These are phyloP conservation scores for Astragalus membranaceus DNA, from an alignment of 306 rosid species.

Conservation along the genomic window DNA sequence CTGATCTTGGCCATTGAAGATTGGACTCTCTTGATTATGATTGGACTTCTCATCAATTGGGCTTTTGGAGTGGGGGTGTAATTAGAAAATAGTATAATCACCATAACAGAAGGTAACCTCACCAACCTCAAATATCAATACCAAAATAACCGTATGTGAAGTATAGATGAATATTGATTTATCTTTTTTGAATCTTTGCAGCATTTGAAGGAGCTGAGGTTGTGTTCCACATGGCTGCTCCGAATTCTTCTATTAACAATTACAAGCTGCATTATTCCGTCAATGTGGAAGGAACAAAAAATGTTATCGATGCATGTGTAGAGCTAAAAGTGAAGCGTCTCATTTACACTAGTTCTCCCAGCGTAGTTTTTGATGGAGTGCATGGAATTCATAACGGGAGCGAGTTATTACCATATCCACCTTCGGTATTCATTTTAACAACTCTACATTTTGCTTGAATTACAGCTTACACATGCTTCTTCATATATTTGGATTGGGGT, in stretches of 20 bases:
- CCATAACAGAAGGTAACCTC: too few relatives aligned
- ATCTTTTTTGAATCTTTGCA: conserved; percentile 17
- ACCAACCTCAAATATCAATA: background rate
- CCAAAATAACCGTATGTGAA: background rate
- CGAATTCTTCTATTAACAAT: conserved; percentile 76
- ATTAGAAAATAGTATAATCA: too few relatives aligned
- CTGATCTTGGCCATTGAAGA: too few relatives aligned
- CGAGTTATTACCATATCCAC: conserved; percentile 76
- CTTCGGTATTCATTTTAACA: conserved; percentile 39
- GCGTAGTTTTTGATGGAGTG: conserved; percentile 91
- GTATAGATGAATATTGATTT: background rate
- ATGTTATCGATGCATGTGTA: conserved; percentile 77
- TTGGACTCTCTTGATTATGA: too few relatives aligned
- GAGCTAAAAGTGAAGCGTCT: conserved; percentile 77
- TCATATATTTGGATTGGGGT: background rate
- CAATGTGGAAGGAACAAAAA: conserved; percentile 86
- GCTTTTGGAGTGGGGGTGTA: too few relatives aligned
- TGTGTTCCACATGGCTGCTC: conserved; percentile 99
- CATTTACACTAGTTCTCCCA: conserved; percentile 81
- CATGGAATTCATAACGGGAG: conserved; percentile 63
- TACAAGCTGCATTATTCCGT: conserved; percentile 80
- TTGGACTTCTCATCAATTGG: too few relatives aligned
- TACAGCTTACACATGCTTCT: background rate
- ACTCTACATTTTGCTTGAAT: background rate
- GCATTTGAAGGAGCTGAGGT: conserved; percentile 80